Percentiles rank a stretch among this genome's conserved stretches.
These are phyloP conservation scores for Zygnema circumcarinatum DNA, from an alignment of 139 green algal species.

Conservation along the genomic window DNA sequence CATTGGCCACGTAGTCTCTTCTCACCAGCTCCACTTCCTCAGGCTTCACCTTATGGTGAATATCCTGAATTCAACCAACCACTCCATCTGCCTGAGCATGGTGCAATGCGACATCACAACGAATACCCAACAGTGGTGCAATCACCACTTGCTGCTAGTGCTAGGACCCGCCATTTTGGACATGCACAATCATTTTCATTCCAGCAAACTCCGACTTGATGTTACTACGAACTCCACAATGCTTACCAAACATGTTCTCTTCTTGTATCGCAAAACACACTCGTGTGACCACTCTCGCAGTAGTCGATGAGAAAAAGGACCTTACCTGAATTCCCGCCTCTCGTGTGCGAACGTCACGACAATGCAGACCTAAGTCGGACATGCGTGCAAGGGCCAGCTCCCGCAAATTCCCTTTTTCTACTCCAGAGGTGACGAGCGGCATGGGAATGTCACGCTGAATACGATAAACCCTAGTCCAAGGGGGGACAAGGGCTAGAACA, in stretches of 20 bases:
- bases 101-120: no score
- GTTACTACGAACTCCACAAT: no score
- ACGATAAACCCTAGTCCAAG: conserved; percentile 93
- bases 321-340: conserved; percentile 88
- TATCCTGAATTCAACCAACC: conserved; percentile 79
- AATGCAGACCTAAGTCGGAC: conserved; percentile 81
- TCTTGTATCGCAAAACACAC: no score
- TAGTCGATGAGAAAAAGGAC: not conserved
- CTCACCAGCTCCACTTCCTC: conserved; percentile 93
- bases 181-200: no score
- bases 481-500: conserved; percentile 85
- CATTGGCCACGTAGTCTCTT: conserved; percentile 92
- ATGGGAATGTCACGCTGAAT: conserved; percentile 97
- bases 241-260: no score
- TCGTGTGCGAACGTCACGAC: conserved; percentile 89
- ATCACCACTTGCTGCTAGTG: no score
- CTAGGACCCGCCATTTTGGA: not conserved
- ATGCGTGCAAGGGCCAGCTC: conserved; percentile 94
- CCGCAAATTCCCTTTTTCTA: conserved; percentile 91
- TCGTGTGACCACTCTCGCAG: no score
- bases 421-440: conserved; percentile 91
- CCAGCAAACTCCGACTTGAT: no score
- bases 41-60: conserved; percentile 84
- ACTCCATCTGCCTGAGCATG: not conserved
- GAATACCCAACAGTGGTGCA: no score